These are phyloP conservation scores for Phytophthora palmivora DNA, from an alignment of 352 stramenopile genomes.

Conservation along the genomic window DNA sequence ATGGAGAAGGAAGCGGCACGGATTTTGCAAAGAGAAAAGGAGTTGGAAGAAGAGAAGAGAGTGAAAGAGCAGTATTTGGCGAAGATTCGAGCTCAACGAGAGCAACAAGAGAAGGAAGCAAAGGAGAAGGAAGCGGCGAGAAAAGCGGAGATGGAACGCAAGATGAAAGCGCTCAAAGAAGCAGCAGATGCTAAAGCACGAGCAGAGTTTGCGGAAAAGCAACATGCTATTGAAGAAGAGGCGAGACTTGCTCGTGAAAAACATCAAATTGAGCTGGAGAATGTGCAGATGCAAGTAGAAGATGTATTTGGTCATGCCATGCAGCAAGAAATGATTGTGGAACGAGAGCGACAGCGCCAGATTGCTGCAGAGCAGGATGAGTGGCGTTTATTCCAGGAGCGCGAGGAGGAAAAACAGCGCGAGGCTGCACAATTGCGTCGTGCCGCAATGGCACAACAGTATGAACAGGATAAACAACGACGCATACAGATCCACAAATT, in stretches of 20 bases:
- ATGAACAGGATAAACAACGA: slow-evolving; percentile 67
- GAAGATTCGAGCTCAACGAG: slow-evolving; percentile 50
- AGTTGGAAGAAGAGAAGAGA: slow-evolving; percentile 57
- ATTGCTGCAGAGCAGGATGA: slow-evolving; percentile 67
- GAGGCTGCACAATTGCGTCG: slow-evolving; percentile 55
- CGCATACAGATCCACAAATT: slow-evolving; percentile 74
- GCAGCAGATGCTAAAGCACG: slow-evolving; percentile 61
- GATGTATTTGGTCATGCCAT: slow-evolving; percentile 45
- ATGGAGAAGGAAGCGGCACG: slow-evolving; percentile 41
- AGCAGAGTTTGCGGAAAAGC: slow-evolving; percentile 51
- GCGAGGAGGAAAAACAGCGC: slow-evolving; percentile 55
- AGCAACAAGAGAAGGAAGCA: slow-evolving; percentile 50
- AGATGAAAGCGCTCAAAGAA: slow-evolving; percentile 73
- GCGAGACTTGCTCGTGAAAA: slow-evolving; percentile 45
- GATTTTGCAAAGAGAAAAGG: slow-evolving; percentile 34
- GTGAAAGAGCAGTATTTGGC: slow-evolving; percentile 61
- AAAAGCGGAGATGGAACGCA: slow-evolving; percentile 51
- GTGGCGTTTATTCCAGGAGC: slow-evolving; percentile 64
- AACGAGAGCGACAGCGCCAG: slow-evolving; percentile 49
- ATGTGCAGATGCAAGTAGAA: slow-evolving; percentile 55
- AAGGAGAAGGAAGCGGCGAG: slow-evolving; percentile 53
- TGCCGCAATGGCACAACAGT: slow-evolving; percentile 64
- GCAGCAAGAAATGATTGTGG: slow-evolving; percentile 46
- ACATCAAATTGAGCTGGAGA: slow-evolving; percentile 43
- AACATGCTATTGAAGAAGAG: slow-evolving; percentile 49